Conservation (phyloP, 306 rosid species). For the Prunus mume region DNA sequence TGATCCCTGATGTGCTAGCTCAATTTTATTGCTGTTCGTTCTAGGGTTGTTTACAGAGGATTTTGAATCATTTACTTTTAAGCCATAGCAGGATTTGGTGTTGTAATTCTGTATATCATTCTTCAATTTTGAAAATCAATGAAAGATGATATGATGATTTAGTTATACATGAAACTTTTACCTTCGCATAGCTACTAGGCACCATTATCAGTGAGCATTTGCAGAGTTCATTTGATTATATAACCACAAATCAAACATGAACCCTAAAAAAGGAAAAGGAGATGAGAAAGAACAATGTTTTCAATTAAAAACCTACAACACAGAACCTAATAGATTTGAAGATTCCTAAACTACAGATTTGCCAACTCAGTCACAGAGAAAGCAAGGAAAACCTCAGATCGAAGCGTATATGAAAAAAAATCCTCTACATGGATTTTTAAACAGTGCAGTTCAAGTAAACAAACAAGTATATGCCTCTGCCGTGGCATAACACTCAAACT, state of each 20-base stretch:
- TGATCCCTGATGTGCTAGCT: not conserved
- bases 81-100: too few relatives aligned
- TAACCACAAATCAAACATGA: not conserved
- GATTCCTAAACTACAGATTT: slow-evolving; percentile 13
- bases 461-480: not conserved
- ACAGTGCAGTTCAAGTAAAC: not conserved
- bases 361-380: not conserved
- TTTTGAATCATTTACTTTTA: not conserved
- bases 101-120: not conserved
- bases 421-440: not conserved
- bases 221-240: not conserved
- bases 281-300: not conserved
- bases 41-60: not conserved
- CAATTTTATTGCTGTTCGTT: not conserved
- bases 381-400: not conserved
- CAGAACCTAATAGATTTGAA: not conserved
- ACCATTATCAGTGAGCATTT: not conserved
- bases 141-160: not conserved
- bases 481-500: not conserved
- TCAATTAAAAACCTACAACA: slow-evolving; percentile 9
- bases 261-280: not conserved
- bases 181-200: not conserved
- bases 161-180: not conserved
- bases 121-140: not conserved
- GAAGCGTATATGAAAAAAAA: not conserved